These are phyloP conservation scores for Mycena citricolor DNA, from an alignment of 1,284 basidiomycete species.

Conservation along the genomic window DNA sequence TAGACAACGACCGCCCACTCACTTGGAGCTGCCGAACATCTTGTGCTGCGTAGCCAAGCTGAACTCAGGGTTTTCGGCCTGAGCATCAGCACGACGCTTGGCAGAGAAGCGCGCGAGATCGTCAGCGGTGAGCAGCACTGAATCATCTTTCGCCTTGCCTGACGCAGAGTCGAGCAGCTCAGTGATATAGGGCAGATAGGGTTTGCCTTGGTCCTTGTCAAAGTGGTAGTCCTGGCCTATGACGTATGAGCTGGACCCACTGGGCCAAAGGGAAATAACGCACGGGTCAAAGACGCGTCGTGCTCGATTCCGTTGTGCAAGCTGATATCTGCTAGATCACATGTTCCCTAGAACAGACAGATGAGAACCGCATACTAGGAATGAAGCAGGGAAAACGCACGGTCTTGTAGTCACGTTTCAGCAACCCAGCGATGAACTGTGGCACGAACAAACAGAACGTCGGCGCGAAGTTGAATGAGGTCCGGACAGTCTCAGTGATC, in stretches of 20 bases:
- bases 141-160: slow-evolving; percentile 44
- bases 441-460: slow-evolving; percentile 9
- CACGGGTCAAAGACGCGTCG: slow-evolving; percentile 51
- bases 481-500: slow-evolving; percentile 1
- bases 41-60: slow-evolving; percentile 49
- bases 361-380: background rate
- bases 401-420: slow-evolving; percentile 1
- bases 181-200: slow-evolving; percentile 48
- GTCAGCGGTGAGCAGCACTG: slow-evolving; percentile 43
- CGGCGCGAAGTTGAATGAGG: slow-evolving; percentile 2
- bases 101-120: slow-evolving; percentile 57
- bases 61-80: slow-evolving; percentile 53
- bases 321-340: slow-evolving; percentile 42
- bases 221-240: slow-evolving; percentile 59
- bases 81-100: slow-evolving; percentile 57
- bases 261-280: slow-evolving; percentile 28
- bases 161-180: slow-evolving; percentile 59
- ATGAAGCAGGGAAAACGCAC: background rate
- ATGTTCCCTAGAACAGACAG: background rate
- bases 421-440: slow-evolving; percentile 3
- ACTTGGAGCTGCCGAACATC: slow-evolving; percentile 68
- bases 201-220: slow-evolving; percentile 51
- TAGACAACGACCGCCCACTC: slow-evolving; percentile 26
- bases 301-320: slow-evolving; percentile 79
- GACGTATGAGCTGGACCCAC: background rate